phyloP scores from a whole-genome alignment of 1,284 basidiomycete species.

The Marasmius tenuissimus region DNA sequence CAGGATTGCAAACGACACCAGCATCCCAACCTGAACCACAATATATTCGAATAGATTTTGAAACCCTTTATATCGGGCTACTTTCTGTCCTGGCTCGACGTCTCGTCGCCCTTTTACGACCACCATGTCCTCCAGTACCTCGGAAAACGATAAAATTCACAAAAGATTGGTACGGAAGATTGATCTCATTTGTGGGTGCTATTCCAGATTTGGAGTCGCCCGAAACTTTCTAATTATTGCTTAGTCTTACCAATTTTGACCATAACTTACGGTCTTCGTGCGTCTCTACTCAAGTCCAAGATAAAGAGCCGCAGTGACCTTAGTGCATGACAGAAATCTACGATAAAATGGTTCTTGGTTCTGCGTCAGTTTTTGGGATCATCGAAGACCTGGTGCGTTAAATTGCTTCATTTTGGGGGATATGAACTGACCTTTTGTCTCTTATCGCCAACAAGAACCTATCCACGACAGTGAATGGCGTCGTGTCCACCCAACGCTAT shows the following conservation, averaged over 20 bases:
- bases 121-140: too few species aligned
- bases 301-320: not conserved
- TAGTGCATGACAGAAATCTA: conserved; percentile 7
- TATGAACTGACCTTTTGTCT: too few species aligned
- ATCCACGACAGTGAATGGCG: conserved; percentile 4
- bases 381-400: conserved; percentile 6
- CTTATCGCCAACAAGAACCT: not conserved
- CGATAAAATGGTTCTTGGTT: conserved; percentile 13
- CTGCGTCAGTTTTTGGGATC: conserved; percentile 13
- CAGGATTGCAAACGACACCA: too few species aligned
- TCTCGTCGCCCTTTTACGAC: too few species aligned
- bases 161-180: conserved; percentile 9
- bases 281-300: not conserved
- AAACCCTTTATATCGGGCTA: too few species aligned
- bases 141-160: not conserved
- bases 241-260: conserved; percentile 13
- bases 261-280: conserved; percentile 12
- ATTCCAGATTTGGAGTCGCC: too few species aligned
- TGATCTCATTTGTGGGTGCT: conserved; percentile 6
- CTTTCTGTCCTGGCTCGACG: too few species aligned
- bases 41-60: too few species aligned
- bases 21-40: too few species aligned
- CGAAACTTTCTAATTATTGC: not conserved
- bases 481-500: conserved; percentile 11
- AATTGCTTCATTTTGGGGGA: too few species aligned